Base-by-base conservation (phyloP, 2,329 filamentous ascomycete species). In the Fusarium graminum region DNA sequence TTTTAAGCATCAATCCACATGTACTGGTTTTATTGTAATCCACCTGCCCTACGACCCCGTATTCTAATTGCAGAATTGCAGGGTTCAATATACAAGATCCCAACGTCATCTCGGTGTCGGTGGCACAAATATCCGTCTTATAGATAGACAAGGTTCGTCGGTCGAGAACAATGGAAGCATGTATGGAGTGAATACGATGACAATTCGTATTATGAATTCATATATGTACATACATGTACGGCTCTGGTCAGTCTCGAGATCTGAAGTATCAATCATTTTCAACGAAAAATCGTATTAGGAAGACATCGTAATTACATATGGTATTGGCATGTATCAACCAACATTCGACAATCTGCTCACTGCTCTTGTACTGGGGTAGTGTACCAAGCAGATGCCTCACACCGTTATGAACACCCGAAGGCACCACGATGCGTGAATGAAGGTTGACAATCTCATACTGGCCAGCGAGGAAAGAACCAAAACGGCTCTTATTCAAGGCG, bases 401-500 rank as follows among this genome's bases (percentile, higher is more conserved):
- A 72, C 65, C 71, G 63, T 69, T 65, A 52, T 59, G 52, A 59
- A 71, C 63, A 59, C 74, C 69, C 74, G 52, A 73, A 63, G 73
- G 77, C 65, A 70, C 68, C 72, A 59, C 63, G 38, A 60, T 54
- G 67, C 52, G 65, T 50, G 68, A 61, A 53, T 52, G 59, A 63
- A 66, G 69, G 59, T 59, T 73, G 77, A 78, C 65, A 69, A 69
- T 73, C 74, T 75, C 75, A 70, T 68, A 63, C 73, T 68, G 42
- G 64, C 74, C 72, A 52, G 53, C 67, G 63, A 75, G 69, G 49
- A 50, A 70, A 64, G 54, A 72, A 65, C 79, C 86, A 88, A 86
- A 82, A 88, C 86, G 86, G 79, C 72, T 68, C 72, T 69, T 61
- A 73, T 75, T 78, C 79, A 78, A 76, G 79, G 80, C 77, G 70